Evolutionary conservation across 1,284 basidiomycete species (phyloP).

Genomic region (Sporisorium reilianum): DNA sequence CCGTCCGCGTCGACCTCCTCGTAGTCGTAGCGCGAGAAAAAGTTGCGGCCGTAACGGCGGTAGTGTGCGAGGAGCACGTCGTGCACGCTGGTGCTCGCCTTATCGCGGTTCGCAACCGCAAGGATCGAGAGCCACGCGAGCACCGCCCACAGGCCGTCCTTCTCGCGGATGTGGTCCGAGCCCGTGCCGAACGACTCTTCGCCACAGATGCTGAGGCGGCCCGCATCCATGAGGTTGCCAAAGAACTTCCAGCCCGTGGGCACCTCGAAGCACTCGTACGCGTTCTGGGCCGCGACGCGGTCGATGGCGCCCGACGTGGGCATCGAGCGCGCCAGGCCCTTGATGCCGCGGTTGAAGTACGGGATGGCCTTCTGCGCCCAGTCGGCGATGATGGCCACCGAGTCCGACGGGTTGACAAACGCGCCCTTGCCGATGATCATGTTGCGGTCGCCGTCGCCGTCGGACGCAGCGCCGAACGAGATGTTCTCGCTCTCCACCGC

Average conservation of each 20-base stretch:
- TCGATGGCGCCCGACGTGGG: slow-evolving; percentile 97
- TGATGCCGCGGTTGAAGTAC: slow-evolving; percentile 91
- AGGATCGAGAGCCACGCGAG: slow-evolving; percentile 98
- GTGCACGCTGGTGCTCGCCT: slow-evolving; percentile 60
- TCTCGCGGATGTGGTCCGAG: slow-evolving; percentile 98
- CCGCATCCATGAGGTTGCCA: slow-evolving; percentile 99
- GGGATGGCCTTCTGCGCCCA: slow-evolving; percentile 93
- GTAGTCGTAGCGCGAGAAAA: slow-evolving; percentile 98
- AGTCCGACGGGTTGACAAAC: slow-evolving; percentile 97
- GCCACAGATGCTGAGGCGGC: slow-evolving; percentile 94
- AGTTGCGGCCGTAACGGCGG: slow-evolving; percentile 91
- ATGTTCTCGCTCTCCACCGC: slow-evolving; percentile 88
- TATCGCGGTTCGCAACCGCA: slow-evolving; percentile 86
- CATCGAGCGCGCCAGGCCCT: slow-evolving; percentile 96
- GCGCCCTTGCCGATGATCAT: slow-evolving; percentile 99
- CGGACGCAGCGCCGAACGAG: slow-evolving; percentile 93
- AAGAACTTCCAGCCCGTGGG: slow-evolving; percentile 99
- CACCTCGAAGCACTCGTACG: slow-evolving; percentile 94
- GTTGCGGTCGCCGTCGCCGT: slow-evolving; percentile 98
- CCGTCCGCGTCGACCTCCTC: slow-evolving; percentile 94
- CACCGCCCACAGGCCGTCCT: slow-evolving; percentile 98
- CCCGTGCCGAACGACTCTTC: slow-evolving; percentile 99
- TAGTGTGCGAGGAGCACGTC: slow-evolving; percentile 83
- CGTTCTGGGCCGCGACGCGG: slow-evolving; percentile 92
- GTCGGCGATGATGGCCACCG: slow-evolving; percentile 97